These are phyloP conservation scores for Kazachstania sp. DNA, from an alignment of 1,139 yeast species.

Conservation along the genomic window DNA sequence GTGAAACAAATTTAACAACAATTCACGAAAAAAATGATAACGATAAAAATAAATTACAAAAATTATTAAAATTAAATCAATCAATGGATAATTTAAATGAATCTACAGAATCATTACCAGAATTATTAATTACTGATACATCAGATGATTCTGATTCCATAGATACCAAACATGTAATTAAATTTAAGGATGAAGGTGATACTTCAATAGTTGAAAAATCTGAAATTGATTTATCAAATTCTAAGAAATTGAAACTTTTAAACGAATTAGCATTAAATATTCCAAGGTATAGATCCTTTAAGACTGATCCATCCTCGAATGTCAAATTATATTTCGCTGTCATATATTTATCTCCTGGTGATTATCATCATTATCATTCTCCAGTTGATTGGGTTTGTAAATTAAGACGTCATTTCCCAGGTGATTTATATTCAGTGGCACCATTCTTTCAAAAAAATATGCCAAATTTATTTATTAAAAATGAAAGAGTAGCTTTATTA, in stretches of 20 bases:
- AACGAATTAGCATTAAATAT: slow-evolving; percentile 23
- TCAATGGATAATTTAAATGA: not conserved
- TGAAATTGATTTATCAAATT: slow-evolving; percentile 35
- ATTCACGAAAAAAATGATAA: slow-evolving; percentile 32
- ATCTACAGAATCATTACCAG: not conserved
- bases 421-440: slow-evolving; percentile 91
- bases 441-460: slow-evolving; percentile 89
- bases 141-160: not conserved
- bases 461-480: slow-evolving; percentile 78
- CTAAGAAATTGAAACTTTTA: slow-evolving; percentile 25
- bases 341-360: slow-evolving; percentile 95
- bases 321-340: slow-evolving; percentile 80
- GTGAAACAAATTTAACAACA: slow-evolving; percentile 23
- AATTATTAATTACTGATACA: not conserved
- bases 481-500: slow-evolving; percentile 89
- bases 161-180: slow-evolving; percentile 33
- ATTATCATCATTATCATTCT: slow-evolving; percentile 94
- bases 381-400: slow-evolving; percentile 96
- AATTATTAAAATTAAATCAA: slow-evolving; percentile 52
- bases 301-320: slow-evolving; percentile 16
- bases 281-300: slow-evolving; percentile 10
- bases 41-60: slow-evolving; percentile 71
- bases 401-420: slow-evolving; percentile 88
- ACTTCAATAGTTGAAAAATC: slow-evolving; percentile 40
- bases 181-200: slow-evolving; percentile 56